Evolutionary conservation across 176 grass and related monocot genomes (phyloP).

Genomic region (Phoenix dactylifera): DNA sequence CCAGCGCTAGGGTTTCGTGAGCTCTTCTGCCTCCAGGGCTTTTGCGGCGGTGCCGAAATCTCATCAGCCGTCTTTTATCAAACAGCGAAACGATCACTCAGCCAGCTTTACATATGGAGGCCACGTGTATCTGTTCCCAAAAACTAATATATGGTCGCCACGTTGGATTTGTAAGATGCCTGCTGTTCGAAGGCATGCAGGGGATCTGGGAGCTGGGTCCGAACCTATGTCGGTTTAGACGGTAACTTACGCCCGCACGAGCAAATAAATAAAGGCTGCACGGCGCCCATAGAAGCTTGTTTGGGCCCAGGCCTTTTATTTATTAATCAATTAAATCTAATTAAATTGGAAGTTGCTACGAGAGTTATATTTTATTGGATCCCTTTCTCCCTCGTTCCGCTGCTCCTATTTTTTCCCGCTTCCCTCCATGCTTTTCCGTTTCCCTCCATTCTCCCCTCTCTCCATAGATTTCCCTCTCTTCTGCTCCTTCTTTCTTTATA

Average conservation of each 20-base stretch:
- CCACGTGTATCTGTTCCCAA: too few relatives aligned
- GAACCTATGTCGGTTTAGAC: too few relatives aligned
- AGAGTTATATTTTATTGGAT: constrained; percentile 1
- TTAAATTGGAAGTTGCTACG: neutral
- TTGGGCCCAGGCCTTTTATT: constrained; percentile 3
- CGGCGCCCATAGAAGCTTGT: constrained; percentile 5
- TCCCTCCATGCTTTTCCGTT: constrained; percentile 30
- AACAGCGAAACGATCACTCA: too few relatives aligned
- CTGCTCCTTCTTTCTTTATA: neutral
- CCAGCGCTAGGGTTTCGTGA: too few relatives aligned
- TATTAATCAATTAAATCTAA: neutral
- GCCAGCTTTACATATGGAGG: too few relatives aligned
- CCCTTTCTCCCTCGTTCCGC: constrained; percentile 3
- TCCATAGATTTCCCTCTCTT: constrained; percentile 8
- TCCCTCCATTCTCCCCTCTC: constrained; percentile 24
- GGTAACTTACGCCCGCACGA: constrained; percentile 10
- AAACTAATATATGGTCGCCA: too few relatives aligned
- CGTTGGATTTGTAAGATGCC: too few relatives aligned
- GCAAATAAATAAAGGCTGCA: neutral
- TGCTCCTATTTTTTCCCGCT: constrained; percentile 11
- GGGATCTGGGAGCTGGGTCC: too few relatives aligned
- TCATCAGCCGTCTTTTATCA: too few relatives aligned
- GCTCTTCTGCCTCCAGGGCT: too few relatives aligned
- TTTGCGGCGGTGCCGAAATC: too few relatives aligned
- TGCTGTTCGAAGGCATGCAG: too few relatives aligned